A percentile compares a stretch with the other conserved stretches of the same genome.
Conservation (phyloP, 2,329 filamentous ascomycete genomes). For the Microdochium bolleyi region DNA sequence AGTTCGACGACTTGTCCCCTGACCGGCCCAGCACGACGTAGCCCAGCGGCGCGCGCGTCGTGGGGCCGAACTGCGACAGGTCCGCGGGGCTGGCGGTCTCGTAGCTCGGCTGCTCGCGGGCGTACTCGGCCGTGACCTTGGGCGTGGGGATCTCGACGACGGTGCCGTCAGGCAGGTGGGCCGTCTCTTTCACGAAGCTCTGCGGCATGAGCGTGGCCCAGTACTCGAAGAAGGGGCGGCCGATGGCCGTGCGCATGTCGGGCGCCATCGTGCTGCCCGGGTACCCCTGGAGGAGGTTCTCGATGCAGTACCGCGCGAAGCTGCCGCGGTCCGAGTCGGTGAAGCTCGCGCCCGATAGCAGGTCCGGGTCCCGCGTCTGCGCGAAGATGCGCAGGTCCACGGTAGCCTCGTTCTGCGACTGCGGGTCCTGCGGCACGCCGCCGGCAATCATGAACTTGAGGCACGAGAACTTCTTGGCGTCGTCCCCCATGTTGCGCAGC, state of each 20-base stretch:
- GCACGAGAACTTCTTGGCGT: conserved; percentile 21
- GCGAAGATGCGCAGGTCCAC: conserved; percentile 30
- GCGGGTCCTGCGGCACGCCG: conserved; percentile 22
- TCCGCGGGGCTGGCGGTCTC: neutral
- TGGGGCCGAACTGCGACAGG: neutral
- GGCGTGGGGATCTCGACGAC: conserved; percentile 1
- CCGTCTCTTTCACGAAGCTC: conserved; percentile 4
- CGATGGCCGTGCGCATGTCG: conserved; percentile 26
- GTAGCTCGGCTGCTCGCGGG: neutral
- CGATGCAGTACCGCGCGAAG: conserved; percentile 25
- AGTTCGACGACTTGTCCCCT: conserved; percentile 28
- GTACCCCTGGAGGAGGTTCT: conserved; percentile 30
- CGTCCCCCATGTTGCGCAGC: conserved; percentile 21
- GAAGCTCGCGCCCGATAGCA: conserved; percentile 8
- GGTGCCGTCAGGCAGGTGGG: conserved; percentile 10
- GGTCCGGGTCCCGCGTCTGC: conserved; percentile 25
- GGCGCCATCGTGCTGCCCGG: conserved; percentile 25
- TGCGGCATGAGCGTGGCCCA: conserved; percentile 16
- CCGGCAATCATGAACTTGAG: conserved; percentile 19
- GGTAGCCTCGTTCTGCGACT: conserved; percentile 31
- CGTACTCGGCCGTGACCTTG: neutral
- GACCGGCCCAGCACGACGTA: conserved; percentile 25
- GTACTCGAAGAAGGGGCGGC: conserved; percentile 25
- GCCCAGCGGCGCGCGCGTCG: conserved; percentile 14
- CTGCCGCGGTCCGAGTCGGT: conserved; percentile 14